Conservation (phyloP, 257 asterid genomes). For the Fraxinus cuspidata region DNA sequence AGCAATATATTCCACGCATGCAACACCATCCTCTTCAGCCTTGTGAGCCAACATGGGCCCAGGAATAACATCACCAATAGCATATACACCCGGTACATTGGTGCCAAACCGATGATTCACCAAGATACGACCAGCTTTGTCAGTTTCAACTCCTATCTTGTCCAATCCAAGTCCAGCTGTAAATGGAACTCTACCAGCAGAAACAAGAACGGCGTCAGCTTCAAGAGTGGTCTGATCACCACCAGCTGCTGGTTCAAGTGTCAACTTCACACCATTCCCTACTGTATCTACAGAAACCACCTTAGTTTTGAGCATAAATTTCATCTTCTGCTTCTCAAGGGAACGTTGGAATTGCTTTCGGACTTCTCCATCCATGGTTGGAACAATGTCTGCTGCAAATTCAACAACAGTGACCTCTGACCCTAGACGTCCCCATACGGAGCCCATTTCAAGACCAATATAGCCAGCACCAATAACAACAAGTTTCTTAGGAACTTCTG, state of each 20-base stretch:
- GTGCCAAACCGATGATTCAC: conserved; percentile 70
- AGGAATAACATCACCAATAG: conserved; percentile 96
- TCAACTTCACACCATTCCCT: conserved; percentile 72
- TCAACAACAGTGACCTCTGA: conserved; percentile 93
- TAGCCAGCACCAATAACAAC: conserved; percentile 97
- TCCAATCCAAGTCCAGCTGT: conserved; percentile 84
- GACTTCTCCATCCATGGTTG: conserved; percentile 88
- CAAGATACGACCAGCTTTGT: conserved; percentile 76
- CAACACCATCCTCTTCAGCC: conserved; percentile 98
- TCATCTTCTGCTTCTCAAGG: conserved; percentile 97
- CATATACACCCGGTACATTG: conserved; percentile 67
- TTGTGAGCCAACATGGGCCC: conserved; percentile 99
- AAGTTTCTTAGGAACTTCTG: conserved; percentile 71
- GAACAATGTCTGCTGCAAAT: conserved; percentile 87
- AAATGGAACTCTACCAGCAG: conserved; percentile 92
- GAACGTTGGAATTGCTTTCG: conserved; percentile 88
- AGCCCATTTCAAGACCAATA: conserved; percentile 98
- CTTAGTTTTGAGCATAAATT: conserved; percentile 91
- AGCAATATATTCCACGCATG: conserved; percentile 88
- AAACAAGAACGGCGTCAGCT: conserved; percentile 92
- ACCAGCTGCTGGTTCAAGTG: conserved; percentile 88
- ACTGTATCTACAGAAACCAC: conserved; percentile 85
- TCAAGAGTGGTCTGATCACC: conserved; percentile 81
- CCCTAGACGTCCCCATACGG: conserved; percentile 97
- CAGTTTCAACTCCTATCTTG: conserved; percentile 84